A percentile compares a stretch with the other conserved stretches of the same genome.
Conservation (phyloP, 2,329 filamentous ascomycete species). For the Pyricularia pennisetigena region DNA sequence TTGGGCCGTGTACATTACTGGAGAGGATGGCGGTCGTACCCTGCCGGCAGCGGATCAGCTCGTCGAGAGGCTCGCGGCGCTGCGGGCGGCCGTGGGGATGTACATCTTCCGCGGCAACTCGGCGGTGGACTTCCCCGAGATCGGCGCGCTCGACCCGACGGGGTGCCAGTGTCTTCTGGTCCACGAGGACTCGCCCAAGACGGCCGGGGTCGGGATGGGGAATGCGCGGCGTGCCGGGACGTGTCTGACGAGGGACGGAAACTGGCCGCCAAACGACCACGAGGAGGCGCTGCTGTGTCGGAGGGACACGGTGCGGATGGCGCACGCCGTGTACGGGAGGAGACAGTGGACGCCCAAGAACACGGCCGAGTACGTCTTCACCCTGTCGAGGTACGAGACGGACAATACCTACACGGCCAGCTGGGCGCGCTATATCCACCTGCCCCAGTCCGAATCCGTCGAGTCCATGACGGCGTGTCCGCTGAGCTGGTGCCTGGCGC, state of each 20-base stretch:
- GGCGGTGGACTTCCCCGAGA: background rate
- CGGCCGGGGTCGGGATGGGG: slow-evolving; percentile 22
- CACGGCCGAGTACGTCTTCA: background rate
- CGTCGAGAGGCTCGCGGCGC: background rate
- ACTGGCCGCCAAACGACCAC: background rate
- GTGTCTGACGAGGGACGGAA: background rate
- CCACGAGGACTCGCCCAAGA: slow-evolving; percentile 5
- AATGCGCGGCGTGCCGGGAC: slow-evolving; percentile 1
- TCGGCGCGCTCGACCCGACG: background rate
- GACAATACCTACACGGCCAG: background rate
- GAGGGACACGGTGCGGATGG: background rate
- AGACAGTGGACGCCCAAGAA: background rate
- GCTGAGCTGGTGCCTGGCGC: background rate
- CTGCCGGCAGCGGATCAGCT: background rate
- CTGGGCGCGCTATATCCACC: background rate
- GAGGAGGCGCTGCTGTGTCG: background rate
- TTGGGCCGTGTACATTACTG: background rate
- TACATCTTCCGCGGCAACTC: background rate
- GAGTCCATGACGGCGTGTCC: background rate
- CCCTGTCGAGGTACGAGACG: background rate
- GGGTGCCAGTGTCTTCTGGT: background rate
- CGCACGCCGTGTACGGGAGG: background rate
- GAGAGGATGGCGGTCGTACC: background rate
- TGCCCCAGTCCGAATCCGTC: background rate
- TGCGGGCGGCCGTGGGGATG: background rate